phyloP scores from a whole-genome alignment of 2,329 filamentous ascomycete species.

The Graphiopsis chlorocephala region DNA sequence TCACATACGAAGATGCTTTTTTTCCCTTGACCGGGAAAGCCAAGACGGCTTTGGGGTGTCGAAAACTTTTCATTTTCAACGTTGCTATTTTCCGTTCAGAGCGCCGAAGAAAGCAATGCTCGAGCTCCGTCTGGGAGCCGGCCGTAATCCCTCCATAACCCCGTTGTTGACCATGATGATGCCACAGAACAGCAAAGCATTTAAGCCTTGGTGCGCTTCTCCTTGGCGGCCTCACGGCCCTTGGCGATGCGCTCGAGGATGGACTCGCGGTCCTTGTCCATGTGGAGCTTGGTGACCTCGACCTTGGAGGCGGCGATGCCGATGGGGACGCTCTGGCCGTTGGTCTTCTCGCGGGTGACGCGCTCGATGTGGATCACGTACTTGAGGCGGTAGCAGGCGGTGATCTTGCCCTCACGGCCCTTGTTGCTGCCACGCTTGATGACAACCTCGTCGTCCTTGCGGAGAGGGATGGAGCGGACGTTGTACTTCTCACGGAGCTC shows the following conservation, averaged over 20 bases:
- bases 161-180: conserved; percentile 12
- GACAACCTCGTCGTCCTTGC: conserved; percentile 81
- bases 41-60: conserved; percentile 13
- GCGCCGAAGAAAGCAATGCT: conserved; percentile 16
- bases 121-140: conserved; percentile 12
- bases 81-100: conserved; percentile 14
- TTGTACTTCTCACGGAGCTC: conserved; percentile 86
- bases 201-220: conserved; percentile 53
- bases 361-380: conserved; percentile 97
- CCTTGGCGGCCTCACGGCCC: conserved; percentile 65
- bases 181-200: conserved; percentile 13
- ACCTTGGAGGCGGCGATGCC: conserved; percentile 96
- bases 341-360: conserved; percentile 94
- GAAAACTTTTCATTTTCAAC: conserved; percentile 17
- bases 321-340: conserved; percentile 91
- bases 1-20: not conserved
- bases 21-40: conserved; percentile 7
- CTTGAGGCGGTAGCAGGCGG: conserved; percentile 96
- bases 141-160: conserved; percentile 14
- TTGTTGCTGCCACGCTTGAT: conserved; percentile 93
- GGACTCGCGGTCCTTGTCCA: conserved; percentile 89
- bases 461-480: conserved; percentile 94
- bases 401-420: conserved; percentile 98
- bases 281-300: conserved; percentile 97
- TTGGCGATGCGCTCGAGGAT: conserved; percentile 82